Conservation (phyloP, 2,329 filamentous ascomycete species). For the Cylindrodendrum hubeiense region DNA sequence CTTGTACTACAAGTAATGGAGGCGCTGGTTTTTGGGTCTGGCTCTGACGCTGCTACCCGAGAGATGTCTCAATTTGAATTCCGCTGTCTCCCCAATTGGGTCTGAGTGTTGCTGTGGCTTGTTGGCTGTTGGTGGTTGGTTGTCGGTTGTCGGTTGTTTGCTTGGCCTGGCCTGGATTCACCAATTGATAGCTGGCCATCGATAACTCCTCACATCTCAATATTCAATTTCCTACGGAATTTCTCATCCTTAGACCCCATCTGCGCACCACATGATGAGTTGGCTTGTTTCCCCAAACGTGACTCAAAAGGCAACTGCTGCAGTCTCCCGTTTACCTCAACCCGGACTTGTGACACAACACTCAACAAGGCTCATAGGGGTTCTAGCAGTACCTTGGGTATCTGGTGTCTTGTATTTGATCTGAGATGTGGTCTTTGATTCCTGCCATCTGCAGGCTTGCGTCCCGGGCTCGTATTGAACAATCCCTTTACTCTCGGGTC, state of each 20-base stretch:
- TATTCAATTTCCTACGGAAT: neutral
- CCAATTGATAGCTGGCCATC: neutral
- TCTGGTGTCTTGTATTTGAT: neutral
- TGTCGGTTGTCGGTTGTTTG: neutral
- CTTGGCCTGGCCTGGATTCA: neutral
- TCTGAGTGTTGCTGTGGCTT: neutral
- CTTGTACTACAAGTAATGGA: slow-evolving; percentile 15
- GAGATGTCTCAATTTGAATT: slow-evolving; percentile 27
- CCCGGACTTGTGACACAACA: neutral
- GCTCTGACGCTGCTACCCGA: slow-evolving; percentile 27
- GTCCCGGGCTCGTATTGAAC: slow-evolving; percentile 26
- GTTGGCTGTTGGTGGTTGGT: neutral
- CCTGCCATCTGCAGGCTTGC: slow-evolving; percentile 31
- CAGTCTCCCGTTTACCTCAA: neutral
- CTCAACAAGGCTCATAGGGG: neutral
- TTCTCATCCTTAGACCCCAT: neutral
- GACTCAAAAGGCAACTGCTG: neutral
- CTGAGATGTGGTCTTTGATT: slow-evolving; percentile 1
- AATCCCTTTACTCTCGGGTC: neutral
- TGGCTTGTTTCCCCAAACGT: neutral
- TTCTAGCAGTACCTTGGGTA: neutral
- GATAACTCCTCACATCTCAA: neutral
- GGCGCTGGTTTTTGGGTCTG: neutral
- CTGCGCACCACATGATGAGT: neutral
- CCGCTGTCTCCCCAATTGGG: neutral